phyloP scores from a whole-genome alignment of 1,139 yeast genomes.

The Pichia sp. region DNA sequence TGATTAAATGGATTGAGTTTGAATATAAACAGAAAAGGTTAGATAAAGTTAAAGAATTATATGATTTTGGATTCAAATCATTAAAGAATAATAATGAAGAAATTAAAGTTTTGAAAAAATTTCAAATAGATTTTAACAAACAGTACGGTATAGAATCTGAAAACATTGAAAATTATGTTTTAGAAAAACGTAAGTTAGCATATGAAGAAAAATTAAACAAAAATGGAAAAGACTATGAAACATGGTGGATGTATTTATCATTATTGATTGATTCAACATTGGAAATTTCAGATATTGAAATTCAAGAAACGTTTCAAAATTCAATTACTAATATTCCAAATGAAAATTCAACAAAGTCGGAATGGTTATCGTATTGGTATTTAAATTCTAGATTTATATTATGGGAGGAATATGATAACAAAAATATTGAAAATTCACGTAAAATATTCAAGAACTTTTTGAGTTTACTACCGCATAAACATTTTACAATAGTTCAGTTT shows the following conservation, averaged over 20 bases:
- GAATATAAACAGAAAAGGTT: conserved; percentile 57
- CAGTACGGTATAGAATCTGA: conserved; percentile 48
- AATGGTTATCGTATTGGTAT: conserved; percentile 65
- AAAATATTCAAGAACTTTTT: conserved; percentile 45
- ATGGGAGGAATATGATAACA: conserved; percentile 50
- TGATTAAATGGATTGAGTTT: conserved; percentile 64
- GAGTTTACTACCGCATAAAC: conserved; percentile 47
- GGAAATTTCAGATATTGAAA: conserved; percentile 24
- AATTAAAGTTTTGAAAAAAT: conserved; percentile 40
- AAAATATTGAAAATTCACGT: conserved; percentile 43
- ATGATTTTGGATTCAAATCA: conserved; percentile 43
- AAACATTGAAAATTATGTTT: conserved; percentile 47
- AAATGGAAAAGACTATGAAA: conserved; percentile 58
- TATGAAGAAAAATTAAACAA: conserved; percentile 44
- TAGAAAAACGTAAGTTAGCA: conserved; percentile 46
- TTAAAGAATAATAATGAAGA: conserved; percentile 31
- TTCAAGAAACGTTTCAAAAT: conserved; percentile 36
- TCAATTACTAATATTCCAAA: conserved; percentile 31
- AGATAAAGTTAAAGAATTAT: conserved; percentile 65
- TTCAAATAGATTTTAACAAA: conserved; percentile 57
- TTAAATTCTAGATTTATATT: conserved; percentile 65
- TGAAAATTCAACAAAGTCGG: conserved; percentile 30
- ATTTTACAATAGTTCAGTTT: conserved; percentile 61
- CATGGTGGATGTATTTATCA: conserved; percentile 73
- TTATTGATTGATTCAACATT: conserved; percentile 34